Evolutionary conservation across 176 grass and related monocot genomes (phyloP).

Genomic region (Carex cristatella): DNA sequence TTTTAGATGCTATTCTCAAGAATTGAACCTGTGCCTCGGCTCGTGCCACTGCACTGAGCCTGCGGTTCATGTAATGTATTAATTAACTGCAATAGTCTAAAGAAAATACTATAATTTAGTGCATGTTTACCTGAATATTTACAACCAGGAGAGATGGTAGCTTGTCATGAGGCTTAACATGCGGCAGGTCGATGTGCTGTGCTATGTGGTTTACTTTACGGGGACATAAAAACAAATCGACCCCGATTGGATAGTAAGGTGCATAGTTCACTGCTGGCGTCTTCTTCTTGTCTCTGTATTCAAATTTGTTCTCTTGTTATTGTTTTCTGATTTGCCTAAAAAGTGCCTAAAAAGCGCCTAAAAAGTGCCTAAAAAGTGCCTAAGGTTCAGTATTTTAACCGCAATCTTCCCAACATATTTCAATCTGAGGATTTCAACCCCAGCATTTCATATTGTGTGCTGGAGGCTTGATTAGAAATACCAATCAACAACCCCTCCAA

Average conservation of each 20-base stretch:
- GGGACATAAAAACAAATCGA: constrained; percentile 76
- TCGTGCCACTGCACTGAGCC: too few species aligned
- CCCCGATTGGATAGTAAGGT: constrained; percentile 86
- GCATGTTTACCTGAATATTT: constrained; percentile 75
- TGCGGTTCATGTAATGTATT: not conserved
- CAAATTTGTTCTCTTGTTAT: constrained; percentile 3
- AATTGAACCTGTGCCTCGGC: too few species aligned
- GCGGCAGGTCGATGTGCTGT: constrained; percentile 82
- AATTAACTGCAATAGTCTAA: not conserved
- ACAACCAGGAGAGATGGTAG: constrained; percentile 77
- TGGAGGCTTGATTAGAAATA: constrained; percentile 9
- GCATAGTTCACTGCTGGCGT: constrained; percentile 75
- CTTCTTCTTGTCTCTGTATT: constrained; percentile 90
- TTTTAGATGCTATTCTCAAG: too few species aligned
- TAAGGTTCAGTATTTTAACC: not conserved
- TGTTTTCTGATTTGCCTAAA: not conserved
- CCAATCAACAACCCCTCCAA: not conserved
- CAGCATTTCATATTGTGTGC: not conserved
- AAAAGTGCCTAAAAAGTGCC: not conserved
- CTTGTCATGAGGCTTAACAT: constrained; percentile 56
- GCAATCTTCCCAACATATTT: not conserved
- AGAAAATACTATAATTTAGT: not conserved
- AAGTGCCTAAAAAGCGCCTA: not conserved
- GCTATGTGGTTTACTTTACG: constrained; percentile 83
- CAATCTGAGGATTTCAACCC: not conserved